Conservation (phyloP, 495 filamentous ascomycete genomes). For the Mytilinidion resinicola region DNA sequence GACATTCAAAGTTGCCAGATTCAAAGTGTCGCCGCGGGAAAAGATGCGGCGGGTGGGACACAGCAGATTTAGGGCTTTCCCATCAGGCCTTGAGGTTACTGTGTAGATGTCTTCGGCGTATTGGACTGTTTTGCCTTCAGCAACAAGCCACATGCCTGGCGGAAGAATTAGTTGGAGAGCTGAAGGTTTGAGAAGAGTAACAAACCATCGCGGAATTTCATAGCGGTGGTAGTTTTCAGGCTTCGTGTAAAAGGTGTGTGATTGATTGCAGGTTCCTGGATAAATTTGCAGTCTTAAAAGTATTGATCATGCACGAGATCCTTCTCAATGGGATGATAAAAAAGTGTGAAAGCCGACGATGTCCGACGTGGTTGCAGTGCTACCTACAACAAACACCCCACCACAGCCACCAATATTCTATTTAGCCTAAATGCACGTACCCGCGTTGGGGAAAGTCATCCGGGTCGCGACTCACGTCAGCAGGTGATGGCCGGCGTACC, state of each 20-base stretch:
- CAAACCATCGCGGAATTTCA: slow-evolving; percentile 31
- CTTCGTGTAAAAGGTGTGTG: neutral
- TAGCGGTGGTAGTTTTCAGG: neutral
- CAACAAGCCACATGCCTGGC: slow-evolving; percentile 28
- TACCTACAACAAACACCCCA: neutral
- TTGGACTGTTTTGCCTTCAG: slow-evolving; percentile 17
- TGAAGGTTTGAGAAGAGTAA: neutral
- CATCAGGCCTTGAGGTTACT: slow-evolving; percentile 9
- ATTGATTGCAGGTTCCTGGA: neutral
- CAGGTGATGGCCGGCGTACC: neutral
- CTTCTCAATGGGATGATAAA: neutral
- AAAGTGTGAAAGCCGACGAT: neutral
- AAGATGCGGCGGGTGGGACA: slow-evolving; percentile 24
- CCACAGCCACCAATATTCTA: neutral
- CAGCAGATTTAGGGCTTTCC: slow-evolving; percentile 18
- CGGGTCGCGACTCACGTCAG: neutral
- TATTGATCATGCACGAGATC: neutral
- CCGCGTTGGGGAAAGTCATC: neutral
- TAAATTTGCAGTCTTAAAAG: neutral
- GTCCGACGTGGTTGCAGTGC: neutral
- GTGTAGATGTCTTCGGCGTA: slow-evolving; percentile 29
- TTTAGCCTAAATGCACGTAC: neutral
- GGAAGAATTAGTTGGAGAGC: no score
- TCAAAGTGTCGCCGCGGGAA: slow-evolving; percentile 31
- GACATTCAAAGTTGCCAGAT: slow-evolving; percentile 25